A percentile compares a stretch with the other conserved stretches of the same genome.
These are phyloP conservation scores for Linnemannia schmuckeri DNA, from an alignment of 192 early-diverging fungal genomes.

Conservation along the genomic window DNA sequence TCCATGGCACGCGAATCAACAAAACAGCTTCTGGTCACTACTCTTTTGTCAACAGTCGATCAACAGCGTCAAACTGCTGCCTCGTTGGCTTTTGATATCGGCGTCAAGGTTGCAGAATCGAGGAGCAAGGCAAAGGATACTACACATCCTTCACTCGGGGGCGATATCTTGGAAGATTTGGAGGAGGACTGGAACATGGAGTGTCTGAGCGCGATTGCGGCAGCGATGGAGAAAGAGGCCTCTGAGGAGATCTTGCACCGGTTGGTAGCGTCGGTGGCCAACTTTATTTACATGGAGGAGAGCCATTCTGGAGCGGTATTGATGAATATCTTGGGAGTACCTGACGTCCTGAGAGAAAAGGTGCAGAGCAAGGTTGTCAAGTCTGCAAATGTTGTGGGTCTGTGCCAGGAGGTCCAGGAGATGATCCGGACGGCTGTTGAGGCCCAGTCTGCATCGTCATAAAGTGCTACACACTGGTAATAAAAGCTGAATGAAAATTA, in stretches of 20 bases:
- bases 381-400: conserved; percentile 21
- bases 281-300: conserved; percentile 53
- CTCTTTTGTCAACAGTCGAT: conserved; percentile 66
- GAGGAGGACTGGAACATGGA: conserved; percentile 82
- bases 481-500: background rate
- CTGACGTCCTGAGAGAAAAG: conserved; percentile 22
- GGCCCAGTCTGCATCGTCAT: conserved; percentile 9
- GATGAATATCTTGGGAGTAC: conserved; percentile 40
- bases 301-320: conserved; percentile 30
- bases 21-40: conserved; percentile 73
- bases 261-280: conserved; percentile 38
- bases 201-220: conserved; percentile 71
- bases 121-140: conserved; percentile 51
- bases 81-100: conserved; percentile 77
- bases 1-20: conserved; percentile 64
- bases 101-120: conserved; percentile 62
- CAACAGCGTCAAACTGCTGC: conserved; percentile 73
- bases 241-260: conserved; percentile 67
- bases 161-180: conserved; percentile 31
- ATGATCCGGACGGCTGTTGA: conserved; percentile 44
- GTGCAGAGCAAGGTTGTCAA: conserved; percentile 27
- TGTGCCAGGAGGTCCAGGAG: conserved; percentile 50
- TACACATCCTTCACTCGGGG: conserved; percentile 47
- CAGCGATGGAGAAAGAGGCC: conserved; percentile 71
- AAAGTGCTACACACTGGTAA: background rate